phyloP scores from a whole-genome alignment of 129 eudicot genomes.

The Pittosporum tobira region DNA sequence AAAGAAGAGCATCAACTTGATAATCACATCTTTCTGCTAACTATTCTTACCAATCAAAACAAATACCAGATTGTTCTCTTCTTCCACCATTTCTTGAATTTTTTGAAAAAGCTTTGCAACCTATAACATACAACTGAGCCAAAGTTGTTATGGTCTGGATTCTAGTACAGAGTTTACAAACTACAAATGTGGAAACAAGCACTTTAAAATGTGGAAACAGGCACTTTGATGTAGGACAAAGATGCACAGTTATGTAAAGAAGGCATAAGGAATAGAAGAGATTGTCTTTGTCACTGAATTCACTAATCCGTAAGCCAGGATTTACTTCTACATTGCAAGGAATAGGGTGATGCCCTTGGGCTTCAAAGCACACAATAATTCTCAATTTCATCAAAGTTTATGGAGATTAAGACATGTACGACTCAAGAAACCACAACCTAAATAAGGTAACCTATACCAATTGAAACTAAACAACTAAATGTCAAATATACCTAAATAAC shows the following conservation, averaged over 20 bases:
- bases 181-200: slow-evolving; percentile 6
- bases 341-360: neutral
- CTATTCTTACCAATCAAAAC: slow-evolving; percentile 85
- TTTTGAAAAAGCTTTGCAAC: slow-evolving; percentile 94
- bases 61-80: slow-evolving; percentile 82
- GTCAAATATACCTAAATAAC: too few species aligned
- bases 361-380: neutral
- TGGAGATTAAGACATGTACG: too few species aligned
- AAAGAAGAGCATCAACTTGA: slow-evolving; percentile 3
- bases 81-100: slow-evolving; percentile 99
- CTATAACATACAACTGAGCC: slow-evolving; percentile 31
- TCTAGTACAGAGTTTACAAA: slow-evolving; percentile 5
- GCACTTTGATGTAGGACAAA: neutral
- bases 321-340: too few species aligned
- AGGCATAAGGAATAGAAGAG: too few species aligned
- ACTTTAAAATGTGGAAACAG: neutral
- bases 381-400: too few species aligned
- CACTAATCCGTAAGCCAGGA: neutral
- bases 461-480: too few species aligned
- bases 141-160: slow-evolving; percentile 8
- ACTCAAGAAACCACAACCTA: too few species aligned
- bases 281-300: neutral
- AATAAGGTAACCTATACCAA: too few species aligned
- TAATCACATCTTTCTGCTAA: neutral
- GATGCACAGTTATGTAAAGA: neutral